A percentile compares a stretch with the other conserved stretches of the same genome.
Evolutionary conservation across 768 basidiomycete species (phyloP).

Genomic region (Lactarius hengduanensis): DNA sequence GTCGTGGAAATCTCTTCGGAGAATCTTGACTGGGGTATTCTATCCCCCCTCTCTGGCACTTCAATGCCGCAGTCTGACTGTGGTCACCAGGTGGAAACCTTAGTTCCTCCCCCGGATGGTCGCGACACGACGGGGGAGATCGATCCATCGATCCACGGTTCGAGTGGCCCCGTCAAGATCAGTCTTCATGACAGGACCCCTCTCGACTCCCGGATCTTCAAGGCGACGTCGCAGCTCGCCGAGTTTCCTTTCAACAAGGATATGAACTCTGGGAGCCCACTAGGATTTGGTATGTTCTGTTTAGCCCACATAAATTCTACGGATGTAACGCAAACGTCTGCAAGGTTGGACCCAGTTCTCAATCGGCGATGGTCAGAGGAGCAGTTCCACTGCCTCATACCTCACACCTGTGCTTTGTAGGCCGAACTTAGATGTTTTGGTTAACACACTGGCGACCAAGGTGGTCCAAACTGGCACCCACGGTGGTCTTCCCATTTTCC

Average conservation of each 20-base stretch:
- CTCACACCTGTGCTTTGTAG: conserved; percentile 2
- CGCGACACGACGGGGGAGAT: conserved; percentile 31
- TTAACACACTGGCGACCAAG: background rate
- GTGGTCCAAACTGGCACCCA: conserved; percentile 2
- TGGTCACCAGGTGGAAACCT: conserved; percentile 2
- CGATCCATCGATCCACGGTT: conserved; percentile 32
- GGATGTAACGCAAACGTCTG: background rate
- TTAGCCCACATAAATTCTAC: background rate
- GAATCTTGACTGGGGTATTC: conserved; percentile 7
- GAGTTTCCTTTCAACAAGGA: no score
- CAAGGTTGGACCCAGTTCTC: no score
- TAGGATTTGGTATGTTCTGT: background rate
- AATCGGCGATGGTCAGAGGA: no score
- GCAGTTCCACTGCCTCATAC: no score
- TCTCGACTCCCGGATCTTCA: conserved; percentile 13
- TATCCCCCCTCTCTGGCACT: background rate
- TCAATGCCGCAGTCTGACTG: background rate
- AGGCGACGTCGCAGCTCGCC: conserved; percentile 17
- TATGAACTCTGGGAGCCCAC: no score
- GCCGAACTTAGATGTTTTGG: background rate
- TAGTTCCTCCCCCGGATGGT: conserved; percentile 13
- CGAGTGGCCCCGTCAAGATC: conserved; percentile 28
- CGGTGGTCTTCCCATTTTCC: background rate
- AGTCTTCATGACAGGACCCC: conserved; percentile 24
- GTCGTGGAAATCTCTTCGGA: conserved; percentile 28